These are phyloP conservation scores for Fusarium coffeatum DNA, from an alignment of 2,329 filamentous ascomycete genomes.

Conservation along the genomic window DNA sequence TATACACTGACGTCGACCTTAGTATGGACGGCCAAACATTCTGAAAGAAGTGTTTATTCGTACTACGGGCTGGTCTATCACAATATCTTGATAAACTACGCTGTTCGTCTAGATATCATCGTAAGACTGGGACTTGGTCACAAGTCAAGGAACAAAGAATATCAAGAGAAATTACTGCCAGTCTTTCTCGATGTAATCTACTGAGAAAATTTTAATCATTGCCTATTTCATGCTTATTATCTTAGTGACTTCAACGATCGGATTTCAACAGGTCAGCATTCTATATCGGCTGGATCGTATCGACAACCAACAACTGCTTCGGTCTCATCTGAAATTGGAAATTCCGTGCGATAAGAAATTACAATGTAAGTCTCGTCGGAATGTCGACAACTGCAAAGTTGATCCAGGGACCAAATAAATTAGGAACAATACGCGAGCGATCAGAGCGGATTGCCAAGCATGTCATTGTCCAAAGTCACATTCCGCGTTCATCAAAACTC, in stretches of 20 bases:
- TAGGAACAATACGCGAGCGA: not conserved
- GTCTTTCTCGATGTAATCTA: not conserved
- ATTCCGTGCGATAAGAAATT: not conserved
- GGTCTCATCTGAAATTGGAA: not conserved
- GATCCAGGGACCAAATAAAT: not conserved
- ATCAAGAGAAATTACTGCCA: not conserved
- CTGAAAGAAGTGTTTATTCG: too few species aligned
- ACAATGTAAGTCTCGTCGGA: not conserved
- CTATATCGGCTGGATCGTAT: not conserved
- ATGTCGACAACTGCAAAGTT: not conserved
- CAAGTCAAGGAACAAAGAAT: not conserved
- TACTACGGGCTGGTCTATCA: too few species aligned
- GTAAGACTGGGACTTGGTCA: too few species aligned
- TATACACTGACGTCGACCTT: fast-evolving
- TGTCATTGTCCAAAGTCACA: not conserved
- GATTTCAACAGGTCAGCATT: not conserved
- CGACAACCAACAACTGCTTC: not conserved
- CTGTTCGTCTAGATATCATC: too few species aligned
- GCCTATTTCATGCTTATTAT: not conserved
- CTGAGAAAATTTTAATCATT: too few species aligned
- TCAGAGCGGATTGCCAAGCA: not conserved
- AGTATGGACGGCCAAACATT: too few species aligned
- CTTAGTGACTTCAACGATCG: not conserved
- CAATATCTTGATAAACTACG: too few species aligned
- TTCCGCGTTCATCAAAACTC: not conserved